phyloP scores from a whole-genome alignment of 2,329 filamentous ascomycete species.

The Grosmannia huntii region DNA sequence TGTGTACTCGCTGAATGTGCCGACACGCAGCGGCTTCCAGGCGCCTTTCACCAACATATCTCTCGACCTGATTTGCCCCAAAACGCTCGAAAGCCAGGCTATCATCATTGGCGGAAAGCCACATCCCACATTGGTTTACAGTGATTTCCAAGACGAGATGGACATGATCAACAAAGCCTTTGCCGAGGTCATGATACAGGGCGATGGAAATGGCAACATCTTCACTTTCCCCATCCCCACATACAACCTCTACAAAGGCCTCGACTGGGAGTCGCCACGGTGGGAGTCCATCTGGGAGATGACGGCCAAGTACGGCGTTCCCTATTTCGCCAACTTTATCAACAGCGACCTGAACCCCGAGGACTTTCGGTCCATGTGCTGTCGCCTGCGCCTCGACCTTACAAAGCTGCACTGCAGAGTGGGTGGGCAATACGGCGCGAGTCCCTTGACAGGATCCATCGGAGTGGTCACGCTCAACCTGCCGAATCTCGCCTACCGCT shows the following conservation, averaged over 20 bases:
- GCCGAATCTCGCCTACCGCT: neutral
- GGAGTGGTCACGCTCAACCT: neutral
- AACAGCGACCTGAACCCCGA: slow-evolving; percentile 1
- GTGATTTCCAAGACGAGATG: slow-evolving; percentile 1
- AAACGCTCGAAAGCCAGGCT: neutral
- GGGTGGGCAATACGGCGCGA: neutral
- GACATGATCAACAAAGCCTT: neutral
- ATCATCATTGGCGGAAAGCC: neutral
- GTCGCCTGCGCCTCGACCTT: neutral
- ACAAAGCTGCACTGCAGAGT: neutral
- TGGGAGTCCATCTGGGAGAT: neutral
- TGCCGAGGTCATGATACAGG: neutral
- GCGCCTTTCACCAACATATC: slow-evolving; percentile 1
- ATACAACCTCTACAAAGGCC: neutral
- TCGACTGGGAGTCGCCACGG: neutral
- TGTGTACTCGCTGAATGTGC: neutral
- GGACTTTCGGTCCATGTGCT: slow-evolving; percentile 1
- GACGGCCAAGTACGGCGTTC: slow-evolving; percentile 1
- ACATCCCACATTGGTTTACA: neutral
- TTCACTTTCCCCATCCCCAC: neutral
- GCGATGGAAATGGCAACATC: neutral
- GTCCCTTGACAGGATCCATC: neutral
- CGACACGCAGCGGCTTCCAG: neutral
- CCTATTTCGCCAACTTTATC: slow-evolving; percentile 1
- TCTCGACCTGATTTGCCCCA: neutral